Percentiles rank a stretch among this genome's conserved stretches.
Conservation (phyloP, 1,139 yeast species). For the Blastobotrys serpentis region DNA sequence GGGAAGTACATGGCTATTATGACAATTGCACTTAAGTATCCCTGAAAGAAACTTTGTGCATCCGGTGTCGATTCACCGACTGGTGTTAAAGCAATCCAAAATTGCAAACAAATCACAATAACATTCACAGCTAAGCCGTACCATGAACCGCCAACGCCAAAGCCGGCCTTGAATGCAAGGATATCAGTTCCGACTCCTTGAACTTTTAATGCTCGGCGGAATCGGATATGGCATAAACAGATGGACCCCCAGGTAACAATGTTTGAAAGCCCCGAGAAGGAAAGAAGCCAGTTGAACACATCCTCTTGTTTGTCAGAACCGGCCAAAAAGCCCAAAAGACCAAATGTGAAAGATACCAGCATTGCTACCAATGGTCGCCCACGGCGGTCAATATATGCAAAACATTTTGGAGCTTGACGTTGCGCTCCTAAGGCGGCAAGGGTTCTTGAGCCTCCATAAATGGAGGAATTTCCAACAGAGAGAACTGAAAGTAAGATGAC, state of each 20-base stretch:
- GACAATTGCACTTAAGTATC: slow-evolving; percentile 54
- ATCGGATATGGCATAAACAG: slow-evolving; percentile 71
- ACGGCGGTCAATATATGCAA: slow-evolving; percentile 67
- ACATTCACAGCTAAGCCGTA: slow-evolving; percentile 57
- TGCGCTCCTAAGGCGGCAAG: slow-evolving; percentile 76
- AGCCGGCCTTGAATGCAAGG: slow-evolving; percentile 66
- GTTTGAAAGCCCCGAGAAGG: slow-evolving; percentile 76
- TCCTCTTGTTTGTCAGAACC: slow-evolving; percentile 62
- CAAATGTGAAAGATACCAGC: slow-evolving; percentile 54
- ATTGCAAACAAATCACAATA: slow-evolving; percentile 67
- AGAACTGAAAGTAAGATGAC: slow-evolving; percentile 67
- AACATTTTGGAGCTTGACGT: slow-evolving; percentile 69
- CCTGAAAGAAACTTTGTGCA: slow-evolving; percentile 47
- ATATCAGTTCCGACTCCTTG: slow-evolving; percentile 67
- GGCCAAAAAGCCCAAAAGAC: slow-evolving; percentile 69
- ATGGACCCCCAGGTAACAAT: slow-evolving; percentile 80
- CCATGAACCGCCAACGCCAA: slow-evolving; percentile 70
- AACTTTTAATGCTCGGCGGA: slow-evolving; percentile 65
- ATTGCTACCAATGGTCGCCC: slow-evolving; percentile 77
- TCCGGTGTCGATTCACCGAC: slow-evolving; percentile 48
- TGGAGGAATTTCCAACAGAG: slow-evolving; percentile 72
- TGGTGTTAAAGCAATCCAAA: slow-evolving; percentile 76
- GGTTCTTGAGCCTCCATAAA: slow-evolving; percentile 78
- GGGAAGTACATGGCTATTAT: slow-evolving; percentile 49
- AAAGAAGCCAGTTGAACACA: slow-evolving; percentile 76